These are phyloP conservation scores for Plenodomus biglobosus DNA, from an alignment of 2,329 filamentous ascomycete species.

Conservation along the genomic window DNA sequence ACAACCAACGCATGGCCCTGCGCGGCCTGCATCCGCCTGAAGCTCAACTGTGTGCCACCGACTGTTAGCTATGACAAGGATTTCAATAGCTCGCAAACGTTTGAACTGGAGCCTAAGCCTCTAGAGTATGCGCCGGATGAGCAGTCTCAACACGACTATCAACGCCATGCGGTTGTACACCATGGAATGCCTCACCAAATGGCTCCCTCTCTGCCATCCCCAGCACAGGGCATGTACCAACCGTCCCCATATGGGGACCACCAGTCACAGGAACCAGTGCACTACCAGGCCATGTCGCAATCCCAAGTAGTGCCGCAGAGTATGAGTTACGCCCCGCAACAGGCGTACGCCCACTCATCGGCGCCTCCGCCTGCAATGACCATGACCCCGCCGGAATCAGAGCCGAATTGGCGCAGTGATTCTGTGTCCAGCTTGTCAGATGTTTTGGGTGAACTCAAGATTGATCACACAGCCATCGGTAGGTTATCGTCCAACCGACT, in stretches of 20 bases:
- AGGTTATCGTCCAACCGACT: constrained; percentile 36
- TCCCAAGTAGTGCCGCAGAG: constrained; percentile 36
- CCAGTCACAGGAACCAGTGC: constrained; percentile 38
- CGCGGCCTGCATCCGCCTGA: constrained; percentile 87
- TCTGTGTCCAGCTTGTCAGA: constrained; percentile 70
- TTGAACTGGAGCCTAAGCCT: constrained; percentile 45
- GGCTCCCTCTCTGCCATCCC: constrained; percentile 29
- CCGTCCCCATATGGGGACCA: constrained; percentile 40
- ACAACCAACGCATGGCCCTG: constrained; percentile 98
- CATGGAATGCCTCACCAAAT: constrained; percentile 36
- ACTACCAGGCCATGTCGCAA: constrained; percentile 42
- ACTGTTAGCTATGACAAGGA: constrained; percentile 74
- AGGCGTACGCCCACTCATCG: constrained; percentile 37
- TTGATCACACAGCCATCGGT: constrained; percentile 86
- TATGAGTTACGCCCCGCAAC: constrained; percentile 38
- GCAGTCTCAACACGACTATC: constrained; percentile 47
- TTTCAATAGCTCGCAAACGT: constrained; percentile 46
- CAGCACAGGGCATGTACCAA: constrained; percentile 42
- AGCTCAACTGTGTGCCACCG: constrained; percentile 89
- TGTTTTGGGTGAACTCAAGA: constrained; percentile 80
- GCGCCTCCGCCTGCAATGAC: constrained; percentile 28
- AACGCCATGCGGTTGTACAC: constrained; percentile 34
- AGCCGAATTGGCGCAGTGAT: constrained; percentile 42
- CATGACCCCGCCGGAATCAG: constrained; percentile 54
- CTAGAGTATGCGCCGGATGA: constrained; percentile 45